Conservation (phyloP, 768 basidiomycete species). For the Leccinum obscurum region DNA sequence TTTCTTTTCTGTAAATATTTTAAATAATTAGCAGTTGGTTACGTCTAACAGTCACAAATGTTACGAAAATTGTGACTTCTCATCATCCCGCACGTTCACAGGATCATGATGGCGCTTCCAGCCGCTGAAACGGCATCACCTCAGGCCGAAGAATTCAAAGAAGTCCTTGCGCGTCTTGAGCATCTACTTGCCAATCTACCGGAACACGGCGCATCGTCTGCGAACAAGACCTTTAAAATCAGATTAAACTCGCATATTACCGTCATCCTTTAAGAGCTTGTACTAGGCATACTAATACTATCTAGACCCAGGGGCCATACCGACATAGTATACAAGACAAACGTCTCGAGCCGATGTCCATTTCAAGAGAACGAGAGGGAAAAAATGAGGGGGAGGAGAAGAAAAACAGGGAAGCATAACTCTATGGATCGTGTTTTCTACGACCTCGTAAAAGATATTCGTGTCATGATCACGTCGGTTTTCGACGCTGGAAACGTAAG, state of each 20-base stretch:
- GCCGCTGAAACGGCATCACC: no score
- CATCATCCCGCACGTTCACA: no score
- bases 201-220: no score
- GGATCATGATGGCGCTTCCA: no score
- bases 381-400: not conserved
- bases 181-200: no score
- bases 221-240: not conserved
- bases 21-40: no score
- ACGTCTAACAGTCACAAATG: no score
- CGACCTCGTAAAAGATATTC: not conserved
- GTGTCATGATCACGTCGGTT: not conserved
- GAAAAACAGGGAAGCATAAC: not conserved
- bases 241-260: slow-evolving; percentile 8
- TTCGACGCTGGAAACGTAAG: slow-evolving; percentile 1
- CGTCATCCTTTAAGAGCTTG: slow-evolving; percentile 1
- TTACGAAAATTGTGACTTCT: no score
- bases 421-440: slow-evolving; percentile 1
- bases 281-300: slow-evolving; percentile 4
- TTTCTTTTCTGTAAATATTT: no score
- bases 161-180: no score
- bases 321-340: slow-evolving; percentile 9
- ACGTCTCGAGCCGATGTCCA: slow-evolving; percentile 11
- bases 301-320: slow-evolving; percentile 1
- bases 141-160: no score
- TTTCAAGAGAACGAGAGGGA: not conserved